phyloP scores from a whole-genome alignment of 305 asterid genomes.

The Solanum hybrid region DNA sequence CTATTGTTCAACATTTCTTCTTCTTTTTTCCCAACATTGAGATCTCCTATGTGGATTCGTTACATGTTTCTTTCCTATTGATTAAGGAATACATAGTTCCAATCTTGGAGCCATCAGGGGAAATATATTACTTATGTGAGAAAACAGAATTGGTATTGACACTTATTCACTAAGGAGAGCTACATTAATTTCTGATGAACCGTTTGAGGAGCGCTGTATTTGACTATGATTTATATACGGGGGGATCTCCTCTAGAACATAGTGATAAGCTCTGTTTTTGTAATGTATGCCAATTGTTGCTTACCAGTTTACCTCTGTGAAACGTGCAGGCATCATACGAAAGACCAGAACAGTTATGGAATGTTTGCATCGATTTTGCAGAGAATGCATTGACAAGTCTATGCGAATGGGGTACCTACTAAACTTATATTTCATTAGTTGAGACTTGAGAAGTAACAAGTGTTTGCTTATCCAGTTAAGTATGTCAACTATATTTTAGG shows the following conservation, averaged over 20 bases:
- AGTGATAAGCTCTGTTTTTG: not conserved
- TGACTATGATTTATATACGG: not conserved
- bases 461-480: not conserved
- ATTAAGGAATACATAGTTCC: not conserved
- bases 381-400: constrained; percentile 97
- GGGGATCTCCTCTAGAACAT: not conserved
- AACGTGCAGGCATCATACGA: constrained; percentile 70
- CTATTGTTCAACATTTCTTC: not conserved
- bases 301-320: constrained; percentile 6
- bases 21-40: not conserved
- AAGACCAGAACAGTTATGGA: constrained; percentile 99
- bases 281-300: not conserved
- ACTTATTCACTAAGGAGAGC: not conserved
- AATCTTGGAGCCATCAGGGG: not conserved
- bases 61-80: not conserved
- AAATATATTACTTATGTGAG: not conserved
- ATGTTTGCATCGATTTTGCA: constrained; percentile 96
- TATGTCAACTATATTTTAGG: constrained; percentile 31
- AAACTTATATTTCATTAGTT: constrained; percentile 13
- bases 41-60: not conserved
- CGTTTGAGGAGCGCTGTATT: not conserved
- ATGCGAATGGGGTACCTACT: constrained; percentile 73
- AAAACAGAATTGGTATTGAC: not conserved
- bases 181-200: not conserved
- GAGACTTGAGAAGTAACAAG: constrained; percentile 4